A percentile compares a stretch with the other conserved stretches of the same genome.
Conservation (phyloP, 306 rosid genomes). For the Comarum palustre region DNA sequence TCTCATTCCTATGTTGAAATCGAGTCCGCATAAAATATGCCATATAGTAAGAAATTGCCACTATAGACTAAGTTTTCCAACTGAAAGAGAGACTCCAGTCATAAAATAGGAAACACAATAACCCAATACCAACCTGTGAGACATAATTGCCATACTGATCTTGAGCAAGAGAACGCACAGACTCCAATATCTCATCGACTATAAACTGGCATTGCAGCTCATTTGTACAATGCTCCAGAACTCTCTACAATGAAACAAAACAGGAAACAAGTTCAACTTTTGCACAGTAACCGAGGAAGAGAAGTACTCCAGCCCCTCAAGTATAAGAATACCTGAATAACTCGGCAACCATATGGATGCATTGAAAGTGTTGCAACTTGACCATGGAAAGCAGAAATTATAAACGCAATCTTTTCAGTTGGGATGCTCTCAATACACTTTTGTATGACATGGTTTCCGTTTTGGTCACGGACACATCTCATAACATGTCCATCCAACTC, state of each 20-base stretch:
- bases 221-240: slow-evolving; percentile 64
- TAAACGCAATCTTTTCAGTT: slow-evolving; percentile 46
- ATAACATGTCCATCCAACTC: slow-evolving; percentile 66
- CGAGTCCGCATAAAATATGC: background rate
- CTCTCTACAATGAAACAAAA: slow-evolving; percentile 40
- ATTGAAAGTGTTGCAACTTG: slow-evolving; percentile 51
- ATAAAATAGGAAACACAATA: background rate
- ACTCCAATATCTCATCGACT: slow-evolving; percentile 59
- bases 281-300: background rate
- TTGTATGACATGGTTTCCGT: slow-evolving; percentile 74
- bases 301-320: slow-evolving; percentile 1
- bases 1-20: background rate
- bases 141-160: slow-evolving; percentile 78
- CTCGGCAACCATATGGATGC: slow-evolving; percentile 80
- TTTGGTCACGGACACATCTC: slow-evolving; percentile 70
- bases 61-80: background rate
- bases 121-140: slow-evolving; percentile 43
- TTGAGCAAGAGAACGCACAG: slow-evolving; percentile 51
- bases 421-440: slow-evolving; percentile 68
- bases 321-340: slow-evolving; percentile 53
- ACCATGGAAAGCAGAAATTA: slow-evolving; percentile 55
- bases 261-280: background rate
- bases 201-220: slow-evolving; percentile 46
- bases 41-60: background rate
- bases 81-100: background rate